Base-by-base conservation (phyloP, 164 flowering plant genomes). In the Umbilicus rupestris region DNA sequence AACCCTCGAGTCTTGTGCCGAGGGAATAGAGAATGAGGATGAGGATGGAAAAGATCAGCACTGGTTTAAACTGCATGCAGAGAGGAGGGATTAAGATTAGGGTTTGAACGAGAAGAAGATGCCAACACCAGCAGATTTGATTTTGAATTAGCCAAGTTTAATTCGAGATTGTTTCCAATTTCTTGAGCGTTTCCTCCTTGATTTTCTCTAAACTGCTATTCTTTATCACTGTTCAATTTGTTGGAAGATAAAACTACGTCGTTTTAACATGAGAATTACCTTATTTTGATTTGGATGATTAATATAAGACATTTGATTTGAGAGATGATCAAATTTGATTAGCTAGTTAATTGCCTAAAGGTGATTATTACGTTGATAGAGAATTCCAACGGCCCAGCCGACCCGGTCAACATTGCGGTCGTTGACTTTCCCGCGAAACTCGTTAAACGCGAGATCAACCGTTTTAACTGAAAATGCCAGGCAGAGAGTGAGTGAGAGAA, bases 141-240 rank as follows among this genome's bases (percentile, higher is more conserved):
- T 26, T 55, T 55, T 55, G 60, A 55, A 55, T 55, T 11, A 17
- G 60, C 33, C 31, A 29, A 26, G 11, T 55, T 55, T 55, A 55
- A 26, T 55, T 55, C 19, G 19, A 55, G 60, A 29, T 55, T 55
- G 33, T 55, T 55, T 26, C 60, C 29, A 52, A 55, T 28, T 55
- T 52, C 19, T 28, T 55, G 17, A 55, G 16, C 7, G 60, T 55
- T 55, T 55, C 19, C 60, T 55, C 60, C 60, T 55, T 28, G 60
- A 55, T 55, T 55, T 55, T 55, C 60, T 50, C 57, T 31, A 12
- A 17, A 52, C 50, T 63, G 66, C 30, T 69, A 66, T 33, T 39
- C 7, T 39, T 64, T 5, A 28, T 68, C 17, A 24, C 2, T 31
- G 33, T 29, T 16, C 24, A 8, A 28, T 26, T 20, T 31, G 28